A percentile compares a stretch with the other conserved stretches of the same genome.
These are phyloP conservation scores for Pestalotiopsis sp. DNA, from an alignment of 2,329 filamentous ascomycete genomes.

Conservation along the genomic window DNA sequence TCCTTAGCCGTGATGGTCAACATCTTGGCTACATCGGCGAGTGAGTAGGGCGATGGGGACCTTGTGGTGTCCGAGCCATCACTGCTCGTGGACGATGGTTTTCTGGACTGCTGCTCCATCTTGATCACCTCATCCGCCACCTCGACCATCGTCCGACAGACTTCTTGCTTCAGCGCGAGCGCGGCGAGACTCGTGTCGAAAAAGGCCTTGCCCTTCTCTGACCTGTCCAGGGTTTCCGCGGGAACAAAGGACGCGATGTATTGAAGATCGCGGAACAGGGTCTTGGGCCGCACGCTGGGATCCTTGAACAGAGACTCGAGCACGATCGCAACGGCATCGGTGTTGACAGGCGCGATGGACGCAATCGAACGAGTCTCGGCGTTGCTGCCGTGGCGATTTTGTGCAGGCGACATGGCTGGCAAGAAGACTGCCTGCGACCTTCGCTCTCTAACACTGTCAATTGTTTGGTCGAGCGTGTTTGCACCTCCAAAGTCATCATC, in stretches of 20 bases:
- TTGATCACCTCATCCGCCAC: constrained; percentile 71
- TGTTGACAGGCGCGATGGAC: constrained; percentile 55
- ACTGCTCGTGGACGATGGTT: constrained; percentile 40
- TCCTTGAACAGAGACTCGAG: constrained; percentile 71
- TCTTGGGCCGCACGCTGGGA: constrained; percentile 72
- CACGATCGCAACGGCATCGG: constrained; percentile 67
- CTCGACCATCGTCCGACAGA: constrained; percentile 83
- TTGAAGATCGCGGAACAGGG: constrained; percentile 80
- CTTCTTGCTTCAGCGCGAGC: constrained; percentile 84
- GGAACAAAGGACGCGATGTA: constrained; percentile 72
- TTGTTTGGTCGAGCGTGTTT: constrained; percentile 61
- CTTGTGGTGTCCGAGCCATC: constrained; percentile 42
- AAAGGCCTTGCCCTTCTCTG: constrained; percentile 76
- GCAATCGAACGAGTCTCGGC: constrained; percentile 52
- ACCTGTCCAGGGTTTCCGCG: constrained; percentile 61
- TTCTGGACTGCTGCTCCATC: constrained; percentile 68
- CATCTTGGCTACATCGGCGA: constrained; percentile 84
- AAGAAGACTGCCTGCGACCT: constrained; percentile 59
- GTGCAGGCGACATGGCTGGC: constrained; percentile 36
- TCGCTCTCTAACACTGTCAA: constrained; percentile 71
- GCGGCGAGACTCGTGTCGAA: constrained; percentile 89
- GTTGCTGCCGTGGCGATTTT: constrained; percentile 42
- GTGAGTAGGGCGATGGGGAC: constrained; percentile 63
- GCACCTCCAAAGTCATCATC: constrained; percentile 39
- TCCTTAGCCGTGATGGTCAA: constrained; percentile 94